A percentile compares a stretch with the other conserved stretches of the same genome.
These are phyloP conservation scores for Leccinum pseudoinsigne DNA, from an alignment of 1,284 basidiomycete species.

Conservation along the genomic window DNA sequence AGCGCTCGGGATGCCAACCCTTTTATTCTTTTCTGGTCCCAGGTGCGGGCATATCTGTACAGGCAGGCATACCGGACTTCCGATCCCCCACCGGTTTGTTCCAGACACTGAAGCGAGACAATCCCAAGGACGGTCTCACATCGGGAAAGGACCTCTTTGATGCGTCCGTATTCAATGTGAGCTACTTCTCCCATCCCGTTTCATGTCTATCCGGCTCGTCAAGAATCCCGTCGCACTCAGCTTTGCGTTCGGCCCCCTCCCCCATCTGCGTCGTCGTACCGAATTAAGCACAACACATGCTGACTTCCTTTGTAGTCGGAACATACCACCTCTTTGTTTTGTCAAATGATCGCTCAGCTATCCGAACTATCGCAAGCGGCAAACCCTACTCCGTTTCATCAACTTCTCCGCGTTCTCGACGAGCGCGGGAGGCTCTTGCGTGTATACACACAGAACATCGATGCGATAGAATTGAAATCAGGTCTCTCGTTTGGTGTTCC, in stretches of 20 bases:
- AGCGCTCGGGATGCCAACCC: conserved; percentile 13
- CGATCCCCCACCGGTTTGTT: conserved; percentile 84
- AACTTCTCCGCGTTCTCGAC: conserved; percentile 74
- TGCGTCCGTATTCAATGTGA: conserved; percentile 85
- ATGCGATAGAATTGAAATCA: conserved; percentile 84
- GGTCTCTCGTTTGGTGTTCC: conserved; percentile 82
- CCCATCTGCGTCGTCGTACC: conserved; percentile 2
- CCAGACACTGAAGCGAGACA: conserved; percentile 74
- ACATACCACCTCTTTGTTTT: conserved; percentile 78
- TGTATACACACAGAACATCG: conserved; percentile 96
- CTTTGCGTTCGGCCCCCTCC: not conserved
- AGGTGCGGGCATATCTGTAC: conserved; percentile 93
- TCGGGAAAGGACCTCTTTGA: conserved; percentile 92
- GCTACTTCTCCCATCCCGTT: conserved; percentile 32
- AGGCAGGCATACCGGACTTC: conserved; percentile 93
- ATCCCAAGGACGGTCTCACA: conserved; percentile 67
- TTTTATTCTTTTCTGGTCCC: not conserved
- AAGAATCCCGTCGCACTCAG: conserved; percentile 1
- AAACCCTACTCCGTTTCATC: conserved; percentile 83
- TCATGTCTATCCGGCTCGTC: conserved; percentile 1
- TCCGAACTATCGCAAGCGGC: conserved; percentile 74
- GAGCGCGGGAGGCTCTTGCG: conserved; percentile 77
- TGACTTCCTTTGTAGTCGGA: conserved; percentile 52
- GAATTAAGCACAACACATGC: conserved; percentile 12
- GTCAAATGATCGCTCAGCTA: conserved; percentile 86